These are phyloP conservation scores for Peribolospora kevripleyi DNA, from an alignment of 768 basidiomycete genomes.

Conservation along the genomic window DNA sequence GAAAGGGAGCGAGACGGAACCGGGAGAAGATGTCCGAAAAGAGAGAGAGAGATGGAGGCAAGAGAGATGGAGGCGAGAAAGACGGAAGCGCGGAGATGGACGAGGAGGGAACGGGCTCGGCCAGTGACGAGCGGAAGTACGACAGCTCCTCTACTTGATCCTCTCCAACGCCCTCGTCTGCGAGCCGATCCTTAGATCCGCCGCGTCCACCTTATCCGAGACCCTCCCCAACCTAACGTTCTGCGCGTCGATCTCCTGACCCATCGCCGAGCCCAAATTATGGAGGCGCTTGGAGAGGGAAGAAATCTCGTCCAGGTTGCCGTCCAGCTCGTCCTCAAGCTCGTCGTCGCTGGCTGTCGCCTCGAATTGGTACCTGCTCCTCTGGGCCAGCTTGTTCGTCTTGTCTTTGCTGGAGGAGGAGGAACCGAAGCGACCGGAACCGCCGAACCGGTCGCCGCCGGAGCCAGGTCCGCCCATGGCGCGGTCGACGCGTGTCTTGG, in stretches of 20 bases:
- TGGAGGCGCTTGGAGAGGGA: constrained; percentile 32
- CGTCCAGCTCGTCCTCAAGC: constrained; percentile 78
- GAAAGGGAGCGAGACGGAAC: too few relatives aligned
- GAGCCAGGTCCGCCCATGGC: constrained; percentile 36
- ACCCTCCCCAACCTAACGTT: constrained; percentile 55
- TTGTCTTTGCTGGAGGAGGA: constrained; percentile 26
- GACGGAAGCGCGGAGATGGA: too few relatives aligned
- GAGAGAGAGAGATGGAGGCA: too few relatives aligned
- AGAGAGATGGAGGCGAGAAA: too few relatives aligned
- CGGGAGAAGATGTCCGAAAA: too few relatives aligned
- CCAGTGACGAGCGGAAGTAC: too few relatives aligned
- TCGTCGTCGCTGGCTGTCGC: constrained; percentile 74
- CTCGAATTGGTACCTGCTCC: constrained; percentile 74
- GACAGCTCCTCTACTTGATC: constrained; percentile 11
- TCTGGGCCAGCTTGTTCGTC: constrained; percentile 32
- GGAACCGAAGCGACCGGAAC: constrained; percentile 18
- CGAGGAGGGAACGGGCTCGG: too few relatives aligned
- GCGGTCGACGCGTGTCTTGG: constrained; percentile 57
- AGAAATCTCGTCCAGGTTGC: constrained; percentile 65
- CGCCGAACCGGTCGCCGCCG: constrained; percentile 16
- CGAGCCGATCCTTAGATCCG: constrained; percentile 50
- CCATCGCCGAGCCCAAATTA: constrained; percentile 32
- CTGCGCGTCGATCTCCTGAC: constrained; percentile 68
- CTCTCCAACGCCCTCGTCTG: constrained; percentile 53
- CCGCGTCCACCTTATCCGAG: constrained; percentile 44